Percentiles rank a stretch among this genome's conserved stretches.
phyloP scores from a whole-genome alignment of 208 protist species.

The Herpetomonas samuelpessoai region DNA sequence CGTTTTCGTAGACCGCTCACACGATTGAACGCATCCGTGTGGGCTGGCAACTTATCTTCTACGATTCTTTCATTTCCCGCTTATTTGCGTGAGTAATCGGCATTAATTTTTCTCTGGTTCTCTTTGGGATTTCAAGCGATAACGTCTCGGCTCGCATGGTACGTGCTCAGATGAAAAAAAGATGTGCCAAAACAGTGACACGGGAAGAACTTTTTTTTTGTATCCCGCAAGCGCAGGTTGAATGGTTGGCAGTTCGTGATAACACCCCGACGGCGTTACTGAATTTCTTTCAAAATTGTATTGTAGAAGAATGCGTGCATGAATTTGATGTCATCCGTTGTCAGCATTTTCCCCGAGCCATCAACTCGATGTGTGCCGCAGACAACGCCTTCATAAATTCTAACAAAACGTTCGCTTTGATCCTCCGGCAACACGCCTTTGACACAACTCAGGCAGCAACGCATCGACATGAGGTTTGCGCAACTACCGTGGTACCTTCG shows the following conservation, averaged over 20 bases:
- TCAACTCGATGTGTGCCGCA: slow-evolving; percentile 71
- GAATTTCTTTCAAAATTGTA: slow-evolving; percentile 72
- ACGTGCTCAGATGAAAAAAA: neutral
- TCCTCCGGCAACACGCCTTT: slow-evolving; percentile 57
- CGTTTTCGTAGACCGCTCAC: too few species aligned
- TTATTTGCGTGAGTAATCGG: too few species aligned
- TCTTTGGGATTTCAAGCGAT: too few species aligned
- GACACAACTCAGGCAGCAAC: slow-evolving; percentile 78
- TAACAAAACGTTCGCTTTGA: slow-evolving; percentile 65
- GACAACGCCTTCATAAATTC: slow-evolving; percentile 75
- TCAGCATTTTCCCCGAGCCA: slow-evolving; percentile 46
- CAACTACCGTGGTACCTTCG: slow-evolving; percentile 45
- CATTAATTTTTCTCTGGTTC: too few species aligned
- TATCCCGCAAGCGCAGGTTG: neutral
- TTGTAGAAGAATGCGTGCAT: slow-evolving; percentile 89
- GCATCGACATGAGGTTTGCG: slow-evolving; percentile 83
- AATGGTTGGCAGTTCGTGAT: too few species aligned
- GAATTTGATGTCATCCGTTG: slow-evolving; percentile 84
- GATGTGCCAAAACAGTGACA: neutral
- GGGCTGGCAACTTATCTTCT: too few species aligned
- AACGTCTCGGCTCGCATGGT: too few species aligned
- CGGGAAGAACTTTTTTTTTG: neutral
- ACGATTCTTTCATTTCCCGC: too few species aligned
- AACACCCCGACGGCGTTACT: too few species aligned
- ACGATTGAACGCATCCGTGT: too few species aligned